phyloP scores from a whole-genome alignment of 179 eudicot species.

The Corrigiola litoralis region DNA sequence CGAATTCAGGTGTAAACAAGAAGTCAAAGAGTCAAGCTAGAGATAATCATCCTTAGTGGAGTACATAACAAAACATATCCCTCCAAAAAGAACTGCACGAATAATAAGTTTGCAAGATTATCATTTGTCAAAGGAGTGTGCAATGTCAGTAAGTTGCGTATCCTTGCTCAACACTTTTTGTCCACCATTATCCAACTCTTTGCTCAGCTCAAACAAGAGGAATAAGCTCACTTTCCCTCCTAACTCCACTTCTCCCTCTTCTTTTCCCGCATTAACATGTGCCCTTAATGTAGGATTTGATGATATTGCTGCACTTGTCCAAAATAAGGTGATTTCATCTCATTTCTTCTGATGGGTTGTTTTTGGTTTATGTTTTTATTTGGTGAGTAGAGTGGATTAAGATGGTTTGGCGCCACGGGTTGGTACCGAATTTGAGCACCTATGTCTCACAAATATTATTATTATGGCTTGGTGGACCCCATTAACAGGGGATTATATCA shows the following conservation, averaged over 20 bases:
- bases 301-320: constrained; percentile 40
- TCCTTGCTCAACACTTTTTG: constrained; percentile 1
- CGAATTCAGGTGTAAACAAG: too few relatives aligned
- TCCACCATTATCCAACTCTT: constrained; percentile 7
- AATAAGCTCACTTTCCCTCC: constrained; percentile 15
- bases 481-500: background rate
- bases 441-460: too few relatives aligned
- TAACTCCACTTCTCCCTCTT: background rate
- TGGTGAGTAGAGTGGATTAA: background rate
- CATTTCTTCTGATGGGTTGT: background rate
- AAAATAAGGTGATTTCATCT: constrained; percentile 44
- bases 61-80: too few relatives aligned
- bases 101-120: too few relatives aligned
- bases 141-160: constrained; percentile 18
- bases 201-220: background rate
- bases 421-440: too few relatives aligned
- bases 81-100: too few relatives aligned
- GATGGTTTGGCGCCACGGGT: too few relatives aligned
- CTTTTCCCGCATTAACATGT: constrained; percentile 23
- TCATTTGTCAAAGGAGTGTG: background rate
- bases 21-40: too few relatives aligned
- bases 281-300: constrained; percentile 23
- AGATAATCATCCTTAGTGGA: too few relatives aligned
- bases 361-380: background rate
- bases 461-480: too few relatives aligned